These are phyloP conservation scores for Inonotus obliquus DNA, from an alignment of 1,284 basidiomycete species.

Conservation along the genomic window DNA sequence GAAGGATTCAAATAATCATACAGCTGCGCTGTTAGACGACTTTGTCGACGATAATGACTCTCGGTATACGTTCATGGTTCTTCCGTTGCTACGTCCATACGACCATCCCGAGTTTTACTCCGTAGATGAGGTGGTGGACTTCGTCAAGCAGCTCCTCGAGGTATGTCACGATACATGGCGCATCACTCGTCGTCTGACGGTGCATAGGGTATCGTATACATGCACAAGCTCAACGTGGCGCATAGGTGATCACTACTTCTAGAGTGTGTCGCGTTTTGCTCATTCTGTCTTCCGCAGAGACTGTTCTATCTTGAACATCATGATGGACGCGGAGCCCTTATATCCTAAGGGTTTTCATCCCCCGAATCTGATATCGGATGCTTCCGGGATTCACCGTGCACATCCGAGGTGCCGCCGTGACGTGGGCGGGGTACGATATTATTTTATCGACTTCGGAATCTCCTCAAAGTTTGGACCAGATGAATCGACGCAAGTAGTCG, in stretches of 20 bases:
- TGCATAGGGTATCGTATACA: not conserved
- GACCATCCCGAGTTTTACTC: constrained; percentile 1
- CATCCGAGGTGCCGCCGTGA: not conserved
- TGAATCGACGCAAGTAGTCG: not conserved
- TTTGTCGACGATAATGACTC: not conserved
- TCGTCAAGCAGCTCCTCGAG: constrained; percentile 10
- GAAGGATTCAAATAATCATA: constrained; percentile 5
- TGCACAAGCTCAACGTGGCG: constrained; percentile 1
- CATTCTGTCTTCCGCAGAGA: not conserved
- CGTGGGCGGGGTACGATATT: constrained; percentile 22
- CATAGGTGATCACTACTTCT: not conserved
- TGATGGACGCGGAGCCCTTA: constrained; percentile 27
- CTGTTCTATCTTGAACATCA: constrained; percentile 17
- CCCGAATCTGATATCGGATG: constrained; percentile 8
- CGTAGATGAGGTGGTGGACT: constrained; percentile 11
- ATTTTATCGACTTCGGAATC: constrained; percentile 30
- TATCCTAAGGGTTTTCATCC: constrained; percentile 27
- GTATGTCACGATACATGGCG: not conserved
- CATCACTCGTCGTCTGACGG: not conserved
- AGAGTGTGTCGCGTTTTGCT: not conserved
- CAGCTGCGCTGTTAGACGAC: not conserved
- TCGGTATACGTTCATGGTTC: not conserved
- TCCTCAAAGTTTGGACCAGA: constrained; percentile 17
- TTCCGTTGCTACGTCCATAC: constrained; percentile 11
- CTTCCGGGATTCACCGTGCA: not conserved